Evolutionary conservation across 768 basidiomycete species (phyloP), one percentile per base, ranked within the genome.

Genomic region (Kwoniella bestiolae): DNA sequence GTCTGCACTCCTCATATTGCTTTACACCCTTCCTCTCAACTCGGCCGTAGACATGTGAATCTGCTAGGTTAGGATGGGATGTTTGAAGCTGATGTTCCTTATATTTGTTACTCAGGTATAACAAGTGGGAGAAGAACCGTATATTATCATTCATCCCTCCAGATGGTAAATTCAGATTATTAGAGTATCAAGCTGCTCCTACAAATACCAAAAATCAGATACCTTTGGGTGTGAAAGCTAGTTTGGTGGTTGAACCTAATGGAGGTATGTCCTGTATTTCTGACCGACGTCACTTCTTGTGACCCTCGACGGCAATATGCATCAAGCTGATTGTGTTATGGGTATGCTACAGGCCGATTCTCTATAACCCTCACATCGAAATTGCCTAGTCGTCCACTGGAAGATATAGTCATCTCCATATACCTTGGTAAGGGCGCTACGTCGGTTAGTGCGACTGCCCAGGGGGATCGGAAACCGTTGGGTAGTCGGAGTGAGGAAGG

Each of bases 101-200:
- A 28, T 29, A 3, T 51, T 14, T 26, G 7, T 29, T 28, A 1
- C 7, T 28, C 70, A 94, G 93, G 38, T 83, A 94, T 26, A 88
- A 87, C 73, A 87, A 88, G 61, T 96, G 92, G 90, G 83, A 85
- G 25, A 86, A 88, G 41, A 88, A 91, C 74, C 89, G 87, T 72
- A 81, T 85, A 1, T 82, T 97, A 45, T 95, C 94, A 1, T 97
- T 97, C 78, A 87, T 97, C 23, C 94, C 94, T 5, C 94, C 94
- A 4, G 94, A 97, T 72, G 94, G 94, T 3, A 86, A 86, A 56
- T 97, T 96, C 82, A 85, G 85, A 7, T 84, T 96, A 21, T 86
- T 89, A 75, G 90, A 93, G 69, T 97, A 96, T 76, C 89, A 90
- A 28, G 90, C 88, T 76, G 79, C 83, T 64, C 18, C 56, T n/a